Evolutionary conservation across 2,329 filamentous ascomycete genomes (phyloP).

Genomic region (Cordyceps militaris): DNA sequence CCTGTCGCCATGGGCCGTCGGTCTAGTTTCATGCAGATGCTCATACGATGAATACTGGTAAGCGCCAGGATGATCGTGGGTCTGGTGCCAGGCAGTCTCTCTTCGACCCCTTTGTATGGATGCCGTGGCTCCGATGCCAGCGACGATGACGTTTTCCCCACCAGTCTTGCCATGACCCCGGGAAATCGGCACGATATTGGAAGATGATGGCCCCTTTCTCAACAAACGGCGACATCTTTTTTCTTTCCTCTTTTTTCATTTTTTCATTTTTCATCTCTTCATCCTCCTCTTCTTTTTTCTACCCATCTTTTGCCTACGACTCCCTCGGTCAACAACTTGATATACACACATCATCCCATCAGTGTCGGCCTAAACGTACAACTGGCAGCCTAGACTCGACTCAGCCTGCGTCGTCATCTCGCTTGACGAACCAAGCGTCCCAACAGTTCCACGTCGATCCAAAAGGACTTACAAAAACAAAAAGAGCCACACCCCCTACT

Average conservation of each 20-base stretch:
- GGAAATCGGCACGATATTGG: background rate
- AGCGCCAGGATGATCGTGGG: too few relatives aligned
- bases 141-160: too few relatives aligned
- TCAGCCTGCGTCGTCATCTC: conserved; percentile 12
- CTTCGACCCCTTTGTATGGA: too few relatives aligned
- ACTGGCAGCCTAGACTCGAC: background rate
- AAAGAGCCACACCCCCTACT: background rate
- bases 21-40: too few relatives aligned
- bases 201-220: background rate
- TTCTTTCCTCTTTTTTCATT: background rate
- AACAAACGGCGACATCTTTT: background rate
- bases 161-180: background rate
- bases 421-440: background rate
- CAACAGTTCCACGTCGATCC: conserved; percentile 1
- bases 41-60: too few relatives aligned
- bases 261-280: background rate
- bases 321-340: too few relatives aligned
- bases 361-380: background rate
- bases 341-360: too few relatives aligned
- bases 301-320: background rate
- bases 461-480: background rate
- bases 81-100: too few relatives aligned
- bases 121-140: too few relatives aligned
- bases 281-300: background rate
- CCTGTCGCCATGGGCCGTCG: too few relatives aligned